Evolutionary conservation across 2,329 filamentous ascomycete species (phyloP), one percentile per base, ranked within the genome.

Genomic region (Xylariaceae sp.): DNA sequence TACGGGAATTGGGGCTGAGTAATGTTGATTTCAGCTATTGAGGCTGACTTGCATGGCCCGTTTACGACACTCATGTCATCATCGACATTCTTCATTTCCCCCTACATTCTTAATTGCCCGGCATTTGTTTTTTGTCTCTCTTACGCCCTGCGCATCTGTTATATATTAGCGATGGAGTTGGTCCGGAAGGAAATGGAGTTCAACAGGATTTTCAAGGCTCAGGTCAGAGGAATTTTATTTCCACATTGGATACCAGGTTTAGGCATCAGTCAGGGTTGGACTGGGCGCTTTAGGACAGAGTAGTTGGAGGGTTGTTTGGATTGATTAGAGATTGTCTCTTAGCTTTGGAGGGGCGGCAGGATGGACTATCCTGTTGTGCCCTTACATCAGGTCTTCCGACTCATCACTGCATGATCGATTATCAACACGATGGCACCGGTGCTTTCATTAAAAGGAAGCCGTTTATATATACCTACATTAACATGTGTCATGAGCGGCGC

Each of bases 1-100:
- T 77, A 55, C 70, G 76, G 32, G 69, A 75, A 50, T 69, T 83
- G 67, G 79, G 59, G 21, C 42, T 61, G 38, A 52, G 76, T 48
- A 73, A 77, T 60, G 76, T 83, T 55, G 79, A 83, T 64, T 78
- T 83, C 52, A 81, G 74, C 63, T 82, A 83, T 57, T 83, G 68
- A 76, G 34, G 10, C 45, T 27, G 37, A 37, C 29, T 19, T 29
- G 39, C 23, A 35, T 43, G 41, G 47, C 36, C 16, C 37, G 35
- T 40, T 25, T 37, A 22, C 27, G 38, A 32, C 35, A 32, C 11
- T 2, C n/a, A 16, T 41, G 22, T 38, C 42, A 29, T 37, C 32
- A 22, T 40, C 41, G 37, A 41, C 39, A 22, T 42, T 45, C 44
- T 33, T 42, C 47, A 34, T 36, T 43, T 45, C 21, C 39, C 44